Conservation (phyloP, 148 eudicot genomes). For the Diospyros lotus region DNA sequence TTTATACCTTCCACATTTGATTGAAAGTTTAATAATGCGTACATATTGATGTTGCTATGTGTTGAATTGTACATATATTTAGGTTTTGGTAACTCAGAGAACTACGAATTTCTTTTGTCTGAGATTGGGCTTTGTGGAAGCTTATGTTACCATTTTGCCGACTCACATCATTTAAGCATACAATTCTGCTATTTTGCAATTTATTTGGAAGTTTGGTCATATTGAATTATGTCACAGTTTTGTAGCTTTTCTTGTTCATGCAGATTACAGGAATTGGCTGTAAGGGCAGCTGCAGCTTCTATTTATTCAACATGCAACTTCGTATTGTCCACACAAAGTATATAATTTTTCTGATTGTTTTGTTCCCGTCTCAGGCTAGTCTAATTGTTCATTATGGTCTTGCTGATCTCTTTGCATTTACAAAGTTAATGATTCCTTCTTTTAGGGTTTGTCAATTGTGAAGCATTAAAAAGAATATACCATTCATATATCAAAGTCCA, state of each 20-base stretch:
- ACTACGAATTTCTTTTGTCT: no score
- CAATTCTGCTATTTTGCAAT: not conserved
- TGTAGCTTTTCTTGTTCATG: constrained; percentile 8
- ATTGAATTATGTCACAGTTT: not conserved
- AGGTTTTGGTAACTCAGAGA: no score
- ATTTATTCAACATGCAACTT: constrained; percentile 83
- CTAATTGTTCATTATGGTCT: not conserved
- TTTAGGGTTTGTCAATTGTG: no score
- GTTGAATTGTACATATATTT: no score
- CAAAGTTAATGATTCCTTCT: no score
- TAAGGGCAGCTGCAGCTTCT: constrained; percentile 93
- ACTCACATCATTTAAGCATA: not conserved
- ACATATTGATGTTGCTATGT: no score
- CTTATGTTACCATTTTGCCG: not conserved
- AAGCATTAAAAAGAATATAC: no score
- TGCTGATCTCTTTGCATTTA: no score
- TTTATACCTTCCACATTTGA: not conserved
- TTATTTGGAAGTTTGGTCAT: not conserved
- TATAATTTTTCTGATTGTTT: constrained; percentile 41
- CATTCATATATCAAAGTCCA: no score
- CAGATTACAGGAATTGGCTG: constrained; percentile 61
- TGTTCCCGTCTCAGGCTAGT: not conserved
- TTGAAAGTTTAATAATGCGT: not conserved
- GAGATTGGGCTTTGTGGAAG: not conserved
- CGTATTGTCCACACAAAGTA: constrained; percentile 47